These are phyloP conservation scores for Scopulariopsis brevicaulis DNA, from an alignment of 2,329 filamentous ascomycete genomes.

Conservation along the genomic window DNA sequence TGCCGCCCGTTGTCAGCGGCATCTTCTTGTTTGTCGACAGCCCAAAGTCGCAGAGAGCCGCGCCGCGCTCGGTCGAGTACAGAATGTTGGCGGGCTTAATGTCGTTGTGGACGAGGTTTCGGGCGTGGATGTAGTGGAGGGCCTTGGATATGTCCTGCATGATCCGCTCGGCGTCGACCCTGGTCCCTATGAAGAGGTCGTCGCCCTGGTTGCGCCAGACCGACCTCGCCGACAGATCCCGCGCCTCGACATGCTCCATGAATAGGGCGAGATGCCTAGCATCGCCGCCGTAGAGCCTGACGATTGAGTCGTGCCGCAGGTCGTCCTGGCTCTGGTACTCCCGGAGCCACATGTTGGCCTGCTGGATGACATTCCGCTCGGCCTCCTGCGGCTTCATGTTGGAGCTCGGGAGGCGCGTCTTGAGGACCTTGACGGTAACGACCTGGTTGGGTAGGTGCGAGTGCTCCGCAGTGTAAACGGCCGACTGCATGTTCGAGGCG, in stretches of 20 bases:
- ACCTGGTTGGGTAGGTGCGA: conserved; percentile 39
- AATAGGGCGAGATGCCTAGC: conserved; percentile 48
- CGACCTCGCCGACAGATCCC: conserved; percentile 35
- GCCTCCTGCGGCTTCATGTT: conserved; percentile 33
- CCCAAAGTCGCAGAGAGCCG: conserved; percentile 50
- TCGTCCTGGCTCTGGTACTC: conserved; percentile 6
- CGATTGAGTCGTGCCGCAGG: conserved; percentile 44
- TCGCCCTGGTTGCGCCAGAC: conserved; percentile 35
- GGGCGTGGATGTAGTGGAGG: conserved; percentile 42
- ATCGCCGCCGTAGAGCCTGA: conserved; percentile 46
- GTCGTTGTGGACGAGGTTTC: conserved; percentile 46
- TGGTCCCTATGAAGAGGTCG: conserved; percentile 37
- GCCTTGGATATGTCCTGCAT: conserved; percentile 41
- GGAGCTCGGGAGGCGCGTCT: conserved; percentile 31
- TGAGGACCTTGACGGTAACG: conserved; percentile 50
- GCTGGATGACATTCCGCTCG: conserved; percentile 44
- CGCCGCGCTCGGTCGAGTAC: conserved; percentile 45
- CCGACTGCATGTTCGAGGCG: conserved; percentile 40
- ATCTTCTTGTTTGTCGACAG: conserved; percentile 36
- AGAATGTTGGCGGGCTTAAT: conserved; percentile 52
- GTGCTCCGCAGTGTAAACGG: conserved; percentile 43
- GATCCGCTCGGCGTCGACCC: conserved; percentile 38
- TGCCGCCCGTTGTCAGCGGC: conserved; percentile 39
- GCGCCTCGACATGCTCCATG: conserved; percentile 49
- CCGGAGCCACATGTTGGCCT: conserved; percentile 42